Evolutionary conservation across 306 rosid genomes (phyloP), one percentile per base, ranked within the genome.

Genomic region (Acacia crassicarpa): DNA sequence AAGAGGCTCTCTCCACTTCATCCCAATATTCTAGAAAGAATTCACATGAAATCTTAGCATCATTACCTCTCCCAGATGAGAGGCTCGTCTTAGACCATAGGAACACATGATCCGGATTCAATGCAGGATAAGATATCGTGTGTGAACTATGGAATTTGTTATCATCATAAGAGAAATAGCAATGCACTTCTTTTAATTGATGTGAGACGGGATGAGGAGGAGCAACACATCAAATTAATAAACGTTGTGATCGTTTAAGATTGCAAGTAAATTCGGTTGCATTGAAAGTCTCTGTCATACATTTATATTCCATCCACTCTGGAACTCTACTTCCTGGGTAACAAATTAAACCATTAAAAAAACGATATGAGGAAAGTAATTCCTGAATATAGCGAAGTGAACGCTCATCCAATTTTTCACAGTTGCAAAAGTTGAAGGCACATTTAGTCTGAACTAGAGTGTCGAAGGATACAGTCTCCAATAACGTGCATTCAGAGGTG

Each of bases 181-280:
- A 48, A 1, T 0, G 4, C 14, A 14, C 6, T 1, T 1, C 1
- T 4, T 0, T 0, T 3, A 14, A 14, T 48, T 0, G 6, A 6
- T 4, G 0, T 0, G 19, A 1, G 19, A 48, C 0, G 0, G 3
- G 49, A 45, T 45, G 5, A 12, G 0, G 4, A 45, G 49, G 4
- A 11, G 0, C 2, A 48, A 48, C 0, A 6, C 53, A 46, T 1
- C 53, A 14, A 4, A 14, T 0, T 1, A 48, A 14, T 48, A 14
- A 4, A 5, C 1, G 0, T 0, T 14, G 53, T 48, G 53, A 5
- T 51, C 3, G 11, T 19, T 20, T 1, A 20, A 2, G 61, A 20
- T 54, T 54, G 23, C 23, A 54, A 54, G 23, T 20, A 8, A 54
- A 54, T 54, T 54, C 25, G 1, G 8, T 7, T 19, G 23, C 11